These are phyloP conservation scores for Cyberlindnera misumaiensis DNA, from an alignment of 805 yeast genomes.

Conservation along the genomic window DNA sequence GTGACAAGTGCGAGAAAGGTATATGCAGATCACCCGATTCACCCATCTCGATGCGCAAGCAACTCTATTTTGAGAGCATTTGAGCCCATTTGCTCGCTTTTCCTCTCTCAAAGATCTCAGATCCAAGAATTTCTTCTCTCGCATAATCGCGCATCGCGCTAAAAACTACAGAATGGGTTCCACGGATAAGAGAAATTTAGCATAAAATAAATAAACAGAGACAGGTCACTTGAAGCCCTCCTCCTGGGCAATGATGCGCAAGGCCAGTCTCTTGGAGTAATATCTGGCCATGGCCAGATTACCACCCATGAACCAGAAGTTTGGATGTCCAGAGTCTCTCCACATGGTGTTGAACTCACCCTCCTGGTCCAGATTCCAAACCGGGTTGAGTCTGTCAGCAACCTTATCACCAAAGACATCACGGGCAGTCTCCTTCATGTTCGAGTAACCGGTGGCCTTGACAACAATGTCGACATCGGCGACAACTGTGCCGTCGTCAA, in stretches of 20 bases:
- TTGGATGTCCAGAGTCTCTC: slow-evolving; percentile 34
- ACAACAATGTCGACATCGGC: slow-evolving; percentile 34
- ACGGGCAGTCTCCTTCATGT: slow-evolving; percentile 35
- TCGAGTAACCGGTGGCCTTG: slow-evolving; percentile 38
- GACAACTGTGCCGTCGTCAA: slow-evolving; percentile 31
- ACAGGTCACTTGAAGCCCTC: slow-evolving; percentile 14
- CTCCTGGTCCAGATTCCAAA: slow-evolving; percentile 38
- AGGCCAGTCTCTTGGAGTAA: slow-evolving; percentile 33
- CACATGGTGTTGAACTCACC: slow-evolving; percentile 35
- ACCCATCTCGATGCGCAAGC: no score
- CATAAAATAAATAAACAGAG: neutral
- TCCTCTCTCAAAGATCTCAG: neutral
- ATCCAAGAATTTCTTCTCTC: no score
- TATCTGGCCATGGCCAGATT: slow-evolving; percentile 33
- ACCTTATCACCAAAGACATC: slow-evolving; percentile 32
- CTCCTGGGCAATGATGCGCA: slow-evolving; percentile 32
- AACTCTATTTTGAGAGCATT: no score
- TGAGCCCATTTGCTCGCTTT: no score
- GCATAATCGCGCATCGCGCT: no score
- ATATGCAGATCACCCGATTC: no score
- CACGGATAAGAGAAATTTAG: neutral
- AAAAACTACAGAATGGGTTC: neutral
- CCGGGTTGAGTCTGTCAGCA: slow-evolving; percentile 30
- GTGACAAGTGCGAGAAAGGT: no score
- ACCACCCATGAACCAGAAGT: slow-evolving; percentile 38